Evolutionary conservation across 2,329 filamentous ascomycete genomes (phyloP), one percentile per base, ranked within the genome.

Genomic region (Trichoderma sp.): DNA sequence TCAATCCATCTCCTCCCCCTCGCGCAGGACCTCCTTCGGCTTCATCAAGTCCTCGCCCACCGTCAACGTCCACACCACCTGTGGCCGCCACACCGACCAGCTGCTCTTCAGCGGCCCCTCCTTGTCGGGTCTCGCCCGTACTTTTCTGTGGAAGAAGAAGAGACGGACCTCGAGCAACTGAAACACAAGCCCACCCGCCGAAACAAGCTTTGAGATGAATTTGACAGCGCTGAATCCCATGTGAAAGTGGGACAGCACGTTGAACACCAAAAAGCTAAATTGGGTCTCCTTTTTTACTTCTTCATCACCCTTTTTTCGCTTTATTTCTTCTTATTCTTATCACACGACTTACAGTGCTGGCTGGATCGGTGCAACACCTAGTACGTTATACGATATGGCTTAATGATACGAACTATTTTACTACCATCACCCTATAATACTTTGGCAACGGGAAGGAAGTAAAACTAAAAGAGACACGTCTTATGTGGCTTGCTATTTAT

Each of bases 11-110:
- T 41, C 59, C 11, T 73, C 75, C 12, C 69, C 71, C 59, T 31
- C 33, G 60, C 79, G 83, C 75, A 84, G 82, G 74, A 78, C 80
- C 6, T 79, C 83, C 21, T 82, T 83, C 76, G 77, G 77, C 71
- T 81, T 81, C 75, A 78, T 84, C 78, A 84, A 82, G 78, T 79
- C 85, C 8, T 79, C 83, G n/a, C 85, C 83, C 24, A 85, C 83
- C 9, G 84, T 86, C 78, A 90, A 90, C 76, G 85, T 87, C 59
- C 85, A 89, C 81, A 89, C 88, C 45, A 87, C 88, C 75, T 90
- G 89, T 76, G 89, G 89, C 16, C 85, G 89, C 16, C 88, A 90
- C 80, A 87, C 87, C 53, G 85, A 89, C 78, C 87, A 90, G 78
- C 88, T 86, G 75, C 82, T 90, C 16, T 88, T 90, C 76, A 83